Percentiles rank a stretch among this genome's conserved stretches.
phyloP scores from a whole-genome alignment of 1,284 basidiomycete species.

The Leccinum solheimii region DNA sequence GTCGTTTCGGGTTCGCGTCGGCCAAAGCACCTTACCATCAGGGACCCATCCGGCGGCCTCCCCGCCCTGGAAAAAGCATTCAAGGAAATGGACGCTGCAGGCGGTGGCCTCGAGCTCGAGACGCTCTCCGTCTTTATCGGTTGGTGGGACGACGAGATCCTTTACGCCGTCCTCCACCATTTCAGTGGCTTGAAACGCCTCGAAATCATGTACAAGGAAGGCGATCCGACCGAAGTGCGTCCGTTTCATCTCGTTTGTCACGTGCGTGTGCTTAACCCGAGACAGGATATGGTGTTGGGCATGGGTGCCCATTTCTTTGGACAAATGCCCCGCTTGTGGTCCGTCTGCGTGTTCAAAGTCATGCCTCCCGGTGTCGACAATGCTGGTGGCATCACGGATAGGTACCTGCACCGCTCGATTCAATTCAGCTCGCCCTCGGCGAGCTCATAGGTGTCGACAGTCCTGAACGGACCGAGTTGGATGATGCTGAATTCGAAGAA shows the following conservation, averaged over 20 bases:
- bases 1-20: slow-evolving; percentile 22
- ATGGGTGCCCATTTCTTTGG: slow-evolving; percentile 38
- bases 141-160: slow-evolving; percentile 34
- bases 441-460: slow-evolving; percentile 16
- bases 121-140: slow-evolving; percentile 29
- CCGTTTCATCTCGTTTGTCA: not conserved
- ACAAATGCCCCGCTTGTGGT: slow-evolving; percentile 27
- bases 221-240: slow-evolving; percentile 30
- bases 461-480: slow-evolving; percentile 18
- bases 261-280: not conserved
- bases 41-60: slow-evolving; percentile 28
- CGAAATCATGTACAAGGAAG: slow-evolving; percentile 34
- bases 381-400: slow-evolving; percentile 5
- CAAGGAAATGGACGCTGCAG: slow-evolving; percentile 25
- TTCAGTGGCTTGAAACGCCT: slow-evolving; percentile 23
- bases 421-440: slow-evolving; percentile 13
- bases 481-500: slow-evolving; percentile 27
- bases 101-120: slow-evolving; percentile 20
- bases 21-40: slow-evolving; percentile 23
- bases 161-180: slow-evolving; percentile 31
- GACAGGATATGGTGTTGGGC: slow-evolving; percentile 28
- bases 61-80: slow-evolving; percentile 31
- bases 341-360: slow-evolving; percentile 31
- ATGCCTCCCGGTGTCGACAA: slow-evolving; percentile 16
- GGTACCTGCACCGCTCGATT: slow-evolving; percentile 13